These are phyloP conservation scores for Bidens hawaiensis DNA, from an alignment of 140 eudicot genomes.

Conservation along the genomic window DNA sequence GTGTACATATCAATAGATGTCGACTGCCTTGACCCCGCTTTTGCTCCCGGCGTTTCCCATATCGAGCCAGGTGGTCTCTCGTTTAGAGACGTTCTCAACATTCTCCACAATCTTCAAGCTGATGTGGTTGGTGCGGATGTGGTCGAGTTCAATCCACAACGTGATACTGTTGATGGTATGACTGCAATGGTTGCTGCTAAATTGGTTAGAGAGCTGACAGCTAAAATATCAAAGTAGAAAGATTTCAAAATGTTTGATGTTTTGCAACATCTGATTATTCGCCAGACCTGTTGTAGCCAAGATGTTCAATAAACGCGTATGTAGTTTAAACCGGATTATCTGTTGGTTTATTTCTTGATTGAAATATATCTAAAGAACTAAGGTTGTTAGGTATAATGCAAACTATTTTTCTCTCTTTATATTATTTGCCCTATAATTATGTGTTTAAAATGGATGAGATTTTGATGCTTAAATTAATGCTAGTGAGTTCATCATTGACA, in stretches of 20 bases:
- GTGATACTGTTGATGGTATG: slow-evolving; percentile 98
- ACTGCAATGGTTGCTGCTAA: slow-evolving; percentile 99
- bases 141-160: slow-evolving; percentile 94
- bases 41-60: slow-evolving; percentile 98
- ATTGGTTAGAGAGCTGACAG: slow-evolving; percentile 86
- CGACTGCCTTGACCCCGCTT: slow-evolving; percentile 96
- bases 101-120: slow-evolving; percentile 87
- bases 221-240: slow-evolving; percentile 60
- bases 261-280: slow-evolving; percentile 13
- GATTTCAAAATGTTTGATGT: slow-evolving; percentile 13
- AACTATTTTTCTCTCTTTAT: slow-evolving; percentile 13
- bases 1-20: slow-evolving; percentile 86
- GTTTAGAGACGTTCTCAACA: slow-evolving; percentile 84
- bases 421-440: not conserved
- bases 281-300: slow-evolving; percentile 8
- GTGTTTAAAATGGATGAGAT: too few relatives aligned
- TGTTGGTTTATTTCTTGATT: slow-evolving; percentile 19
- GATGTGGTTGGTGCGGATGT: slow-evolving; percentile 95
- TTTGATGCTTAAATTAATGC: too few relatives aligned
- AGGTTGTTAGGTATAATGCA: not conserved
- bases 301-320: slow-evolving; percentile 21
- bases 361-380: slow-evolving; percentile 14
- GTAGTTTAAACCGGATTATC: slow-evolving; percentile 9
- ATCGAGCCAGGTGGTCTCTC: slow-evolving; percentile 97
- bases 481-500: too few relatives aligned